Conservation (phyloP, 345 rosid genomes). For the Rhodamnia argentea region DNA sequence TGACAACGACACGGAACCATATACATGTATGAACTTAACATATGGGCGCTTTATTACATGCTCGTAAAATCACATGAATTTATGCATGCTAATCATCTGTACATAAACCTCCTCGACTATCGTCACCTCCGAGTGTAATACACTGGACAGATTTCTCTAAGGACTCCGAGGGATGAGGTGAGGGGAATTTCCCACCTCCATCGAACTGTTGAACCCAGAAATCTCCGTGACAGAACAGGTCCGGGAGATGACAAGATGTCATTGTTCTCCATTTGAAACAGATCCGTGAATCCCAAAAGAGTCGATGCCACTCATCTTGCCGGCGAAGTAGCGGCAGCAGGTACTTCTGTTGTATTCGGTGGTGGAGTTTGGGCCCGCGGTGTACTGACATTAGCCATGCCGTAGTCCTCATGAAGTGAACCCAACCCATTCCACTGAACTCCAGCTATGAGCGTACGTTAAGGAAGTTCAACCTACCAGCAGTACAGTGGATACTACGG, state of each 20-base stretch:
- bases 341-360: slow-evolving; percentile 23
- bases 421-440: slow-evolving; percentile 49
- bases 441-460: slow-evolving; percentile 29
- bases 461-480: slow-evolving; percentile 4
- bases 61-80: background rate
- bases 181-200: background rate
- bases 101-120: background rate
- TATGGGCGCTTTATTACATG: slow-evolving; percentile 3
- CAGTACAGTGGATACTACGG: background rate
- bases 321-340: slow-evolving; percentile 18
- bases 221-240: background rate
- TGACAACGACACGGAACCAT: slow-evolving; percentile 2
- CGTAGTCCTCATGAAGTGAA: slow-evolving; percentile 26
- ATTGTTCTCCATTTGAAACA: background rate
- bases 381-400: slow-evolving; percentile 22
- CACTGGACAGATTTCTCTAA: background rate
- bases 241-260: background rate
- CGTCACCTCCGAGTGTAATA: background rate
- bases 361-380: slow-evolving; percentile 57
- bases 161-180: background rate
- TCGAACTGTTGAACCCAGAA: background rate
- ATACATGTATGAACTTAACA: slow-evolving; percentile 11
- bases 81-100: background rate
- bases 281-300: background rate
- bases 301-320: slow-evolving; percentile 10